Evolutionary conservation across 2,329 filamentous ascomycete genomes (phyloP).

Genomic region (Aspergillus fumigatus): DNA sequence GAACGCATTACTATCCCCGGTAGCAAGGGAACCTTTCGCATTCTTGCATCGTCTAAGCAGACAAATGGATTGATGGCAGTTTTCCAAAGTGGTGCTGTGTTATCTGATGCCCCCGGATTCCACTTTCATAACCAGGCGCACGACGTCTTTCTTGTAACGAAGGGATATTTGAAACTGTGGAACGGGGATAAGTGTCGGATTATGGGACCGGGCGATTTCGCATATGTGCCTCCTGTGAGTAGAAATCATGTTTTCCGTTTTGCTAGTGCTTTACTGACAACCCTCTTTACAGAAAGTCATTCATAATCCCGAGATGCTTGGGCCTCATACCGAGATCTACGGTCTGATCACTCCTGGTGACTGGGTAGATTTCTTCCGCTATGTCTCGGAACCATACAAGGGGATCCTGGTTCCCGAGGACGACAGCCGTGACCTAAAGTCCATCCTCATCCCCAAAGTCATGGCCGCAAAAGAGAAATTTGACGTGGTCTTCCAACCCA

Average conservation of each 20-base stretch:
- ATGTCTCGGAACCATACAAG: constrained; percentile 50
- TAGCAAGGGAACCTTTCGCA: constrained; percentile 49
- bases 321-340: constrained; percentile 51
- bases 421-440: constrained; percentile 50
- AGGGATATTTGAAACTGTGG: constrained; percentile 54
- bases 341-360: constrained; percentile 55
- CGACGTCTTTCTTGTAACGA: constrained; percentile 54
- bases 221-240: constrained; percentile 53
- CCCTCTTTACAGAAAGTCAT: constrained; percentile 39
- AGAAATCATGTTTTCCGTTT: neutral
- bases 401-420: constrained; percentile 49
- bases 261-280: neutral
- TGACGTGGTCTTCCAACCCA: constrained; percentile 51
- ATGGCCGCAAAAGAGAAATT: constrained; percentile 53
- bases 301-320: constrained; percentile 54
- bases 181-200: constrained; percentile 54
- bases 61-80: constrained; percentile 50
- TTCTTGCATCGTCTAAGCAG: constrained; percentile 50
- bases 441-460: constrained; percentile 51
- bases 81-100: constrained; percentile 47
- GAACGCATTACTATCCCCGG: constrained; percentile 51
- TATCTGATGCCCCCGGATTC: constrained; percentile 43
- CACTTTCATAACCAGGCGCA: constrained; percentile 56
- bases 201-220: constrained; percentile 54
- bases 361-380: constrained; percentile 59